phyloP scores from a whole-genome alignment of 2,329 filamentous ascomycete genomes.

The Fusarium globosum region DNA sequence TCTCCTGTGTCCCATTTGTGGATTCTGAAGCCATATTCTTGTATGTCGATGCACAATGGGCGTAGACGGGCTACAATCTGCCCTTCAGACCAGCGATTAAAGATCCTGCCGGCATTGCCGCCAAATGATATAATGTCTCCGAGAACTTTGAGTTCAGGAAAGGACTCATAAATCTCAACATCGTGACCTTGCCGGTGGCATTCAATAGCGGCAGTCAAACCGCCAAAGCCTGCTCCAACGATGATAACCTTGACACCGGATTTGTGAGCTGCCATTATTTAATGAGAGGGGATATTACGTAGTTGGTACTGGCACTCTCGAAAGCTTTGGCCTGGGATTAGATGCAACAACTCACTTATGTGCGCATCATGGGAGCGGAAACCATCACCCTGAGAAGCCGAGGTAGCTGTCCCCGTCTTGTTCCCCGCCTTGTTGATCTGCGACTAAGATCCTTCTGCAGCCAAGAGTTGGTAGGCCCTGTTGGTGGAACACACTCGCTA shows the following conservation, averaged over 20 bases:
- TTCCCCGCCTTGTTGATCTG: conserved; percentile 16
- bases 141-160: conserved; percentile 63
- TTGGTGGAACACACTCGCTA: not conserved
- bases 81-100: conserved; percentile 63
- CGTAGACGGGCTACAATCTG: conserved; percentile 54
- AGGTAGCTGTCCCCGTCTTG: not conserved
- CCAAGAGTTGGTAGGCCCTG: not conserved
- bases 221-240: conserved; percentile 36
- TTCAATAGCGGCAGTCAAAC: conserved; percentile 34
- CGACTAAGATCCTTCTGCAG: not conserved
- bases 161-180: conserved; percentile 29
- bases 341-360: not conserved
- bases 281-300: accelerated
- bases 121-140: conserved; percentile 51
- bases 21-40: conserved; percentile 58
- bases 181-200: conserved; percentile 28
- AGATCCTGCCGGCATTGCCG: conserved; percentile 57
- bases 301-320: accelerated
- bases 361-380: not conserved
- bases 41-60: conserved; percentile 38
- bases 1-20: conserved; percentile 51
- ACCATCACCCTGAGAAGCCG: not conserved
- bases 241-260: conserved; percentile 32
- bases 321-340: accelerated
- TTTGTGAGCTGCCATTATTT: conserved; percentile 18